These are phyloP conservation scores for Cunninghamia lanceolata DNA, from an alignment of 75 land plant species.

Conservation along the genomic window DNA sequence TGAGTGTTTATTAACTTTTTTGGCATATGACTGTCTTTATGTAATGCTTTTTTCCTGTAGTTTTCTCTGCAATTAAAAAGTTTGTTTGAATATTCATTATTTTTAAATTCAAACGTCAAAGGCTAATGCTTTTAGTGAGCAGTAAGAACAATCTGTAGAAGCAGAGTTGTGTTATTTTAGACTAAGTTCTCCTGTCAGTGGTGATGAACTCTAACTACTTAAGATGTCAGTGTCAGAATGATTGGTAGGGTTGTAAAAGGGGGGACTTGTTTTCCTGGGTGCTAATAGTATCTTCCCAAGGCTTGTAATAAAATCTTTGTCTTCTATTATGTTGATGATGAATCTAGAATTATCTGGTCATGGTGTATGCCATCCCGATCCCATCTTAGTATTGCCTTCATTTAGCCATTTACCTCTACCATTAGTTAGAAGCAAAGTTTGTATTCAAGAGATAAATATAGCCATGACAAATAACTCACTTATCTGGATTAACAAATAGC, in stretches of 20 bases:
- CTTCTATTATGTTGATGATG: background rate
- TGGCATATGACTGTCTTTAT: background rate
- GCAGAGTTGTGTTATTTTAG: background rate
- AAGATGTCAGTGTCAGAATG: background rate
- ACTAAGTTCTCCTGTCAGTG: background rate
- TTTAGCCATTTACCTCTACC: background rate
- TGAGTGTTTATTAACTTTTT: conserved; percentile 34
- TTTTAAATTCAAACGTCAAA: background rate
- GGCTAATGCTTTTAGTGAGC: background rate
- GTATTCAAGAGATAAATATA: background rate
- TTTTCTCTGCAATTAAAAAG: background rate
- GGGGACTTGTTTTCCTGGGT: background rate
- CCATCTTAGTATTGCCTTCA: background rate
- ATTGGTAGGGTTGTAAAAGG: background rate
- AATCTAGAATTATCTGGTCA: background rate
- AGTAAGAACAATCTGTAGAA: background rate
- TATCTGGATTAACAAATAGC: background rate
- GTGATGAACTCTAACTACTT: background rate
- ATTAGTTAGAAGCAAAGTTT: background rate
- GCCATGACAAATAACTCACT: background rate
- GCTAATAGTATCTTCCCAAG: background rate
- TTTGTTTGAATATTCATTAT: background rate
- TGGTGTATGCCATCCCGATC: background rate
- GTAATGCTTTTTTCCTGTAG: background rate
- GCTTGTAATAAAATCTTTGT: background rate